These are phyloP conservation scores for Teratosphaeria pseudoeucalypti DNA, from an alignment of 2,329 filamentous ascomycete species.

Conservation along the genomic window DNA sequence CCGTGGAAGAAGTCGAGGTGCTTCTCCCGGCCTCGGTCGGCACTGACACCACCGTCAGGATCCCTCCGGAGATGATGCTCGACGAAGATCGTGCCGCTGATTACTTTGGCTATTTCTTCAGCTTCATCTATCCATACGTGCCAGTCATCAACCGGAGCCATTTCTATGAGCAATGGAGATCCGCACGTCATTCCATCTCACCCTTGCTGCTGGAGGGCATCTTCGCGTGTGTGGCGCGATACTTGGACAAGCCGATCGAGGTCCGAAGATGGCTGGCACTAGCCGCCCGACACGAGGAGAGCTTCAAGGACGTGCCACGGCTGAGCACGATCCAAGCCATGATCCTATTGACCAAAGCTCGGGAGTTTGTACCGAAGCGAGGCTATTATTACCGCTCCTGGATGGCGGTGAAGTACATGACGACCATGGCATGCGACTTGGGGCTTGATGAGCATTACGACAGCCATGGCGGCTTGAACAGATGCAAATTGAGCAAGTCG, in stretches of 20 bases:
- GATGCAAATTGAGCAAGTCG: conserved; percentile 56
- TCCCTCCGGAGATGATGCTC: conserved; percentile 89
- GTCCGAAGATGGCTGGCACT: conserved; percentile 89
- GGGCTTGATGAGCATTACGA: conserved; percentile 79
- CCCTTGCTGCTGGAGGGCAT: conserved; percentile 81
- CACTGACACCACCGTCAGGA: conserved; percentile 68
- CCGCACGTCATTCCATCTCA: conserved; percentile 72
- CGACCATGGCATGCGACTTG: conserved; percentile 87
- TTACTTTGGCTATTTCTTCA: conserved; percentile 86
- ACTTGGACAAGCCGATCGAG: conserved; percentile 73
- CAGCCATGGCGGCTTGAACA: conserved; percentile 58
- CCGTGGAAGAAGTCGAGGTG: conserved; percentile 61
- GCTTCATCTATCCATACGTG: conserved; percentile 82
- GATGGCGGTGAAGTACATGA: conserved; percentile 88
- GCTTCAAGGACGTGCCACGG: conserved; percentile 84
- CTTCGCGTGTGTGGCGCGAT: conserved; percentile 76
- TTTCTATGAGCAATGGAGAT: conserved; percentile 85
- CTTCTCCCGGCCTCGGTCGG: conserved; percentile 57
- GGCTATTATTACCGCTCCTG: conserved; percentile 96
- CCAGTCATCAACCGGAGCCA: conserved; percentile 74
- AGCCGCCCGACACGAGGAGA: conserved; percentile 78
- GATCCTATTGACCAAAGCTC: conserved; percentile 77
- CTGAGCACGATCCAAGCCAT: conserved; percentile 87
- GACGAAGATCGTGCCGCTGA: conserved; percentile 68
- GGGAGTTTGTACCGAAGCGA: conserved; percentile 81